Evolutionary conservation across 495 filamentous ascomycete genomes (phyloP), one percentile per base, ranked within the genome.

Genomic region (Rhizodiscina lignyota): DNA sequence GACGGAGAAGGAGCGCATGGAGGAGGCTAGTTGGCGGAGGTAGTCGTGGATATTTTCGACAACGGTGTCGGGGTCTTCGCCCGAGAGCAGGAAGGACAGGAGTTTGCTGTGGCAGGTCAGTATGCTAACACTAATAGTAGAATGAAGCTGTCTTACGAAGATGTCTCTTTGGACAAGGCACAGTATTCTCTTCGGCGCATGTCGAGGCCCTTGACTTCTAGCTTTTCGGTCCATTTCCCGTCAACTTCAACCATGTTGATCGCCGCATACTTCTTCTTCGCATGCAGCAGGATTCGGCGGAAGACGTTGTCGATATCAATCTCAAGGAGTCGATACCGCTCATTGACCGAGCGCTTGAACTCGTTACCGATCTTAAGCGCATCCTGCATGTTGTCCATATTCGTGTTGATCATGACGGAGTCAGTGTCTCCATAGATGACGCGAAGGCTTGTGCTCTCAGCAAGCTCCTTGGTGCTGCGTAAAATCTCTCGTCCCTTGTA

Each of bases 341-440:
- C 81, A 48, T 97, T 97, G 56, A 97, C 78, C 11, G 68, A 62
- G 41, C 64, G 66, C 58, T 80, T 82, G 56, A 83, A 81, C 32
- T 83, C 77, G 37, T 73, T 72, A 26, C 91, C 91, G 34, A 96
- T 73, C 48, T 84, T 83, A 22, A 94, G 54, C 12, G 89, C 86
- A 44, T 93, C 87, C 20, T 79, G 76, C 20, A 96, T 80, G 37
- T 81, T 93, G 51, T 94, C 82, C 33, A 83, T 82, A 53, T 94
- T 94, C 32, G 89, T 93, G 48, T 97, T 96, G 58, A 97, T 94
- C 89, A 97, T 97, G 58, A 97, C 89, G 17, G 89, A 97, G 54
- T 97, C 89, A 17, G 89, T 97, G 60, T 97, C 89, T 58, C 89
- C 89, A 51, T 97, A 97, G 38, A 97, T 93, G 53, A 97, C 89